These are phyloP conservation scores for Penicillium longicatenatum DNA, from an alignment of 495 filamentous ascomycete species.

Conservation along the genomic window DNA sequence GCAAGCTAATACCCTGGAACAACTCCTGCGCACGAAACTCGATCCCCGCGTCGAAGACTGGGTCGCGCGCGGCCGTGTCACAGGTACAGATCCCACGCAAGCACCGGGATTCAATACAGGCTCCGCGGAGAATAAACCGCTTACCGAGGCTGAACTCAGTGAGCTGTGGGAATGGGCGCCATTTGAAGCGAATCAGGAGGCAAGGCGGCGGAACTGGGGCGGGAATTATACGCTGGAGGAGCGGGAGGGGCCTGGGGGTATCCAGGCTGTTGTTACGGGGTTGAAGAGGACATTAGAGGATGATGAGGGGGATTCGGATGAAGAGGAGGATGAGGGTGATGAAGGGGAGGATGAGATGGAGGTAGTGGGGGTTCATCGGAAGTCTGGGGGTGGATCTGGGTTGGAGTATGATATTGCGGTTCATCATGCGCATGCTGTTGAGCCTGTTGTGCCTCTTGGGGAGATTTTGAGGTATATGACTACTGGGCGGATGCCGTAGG, in stretches of 20 bases:
- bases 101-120: not conserved
- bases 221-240: slow-evolving; percentile 73
- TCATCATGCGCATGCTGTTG: slow-evolving; percentile 30
- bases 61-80: slow-evolving; percentile 62
- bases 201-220: slow-evolving; percentile 51
- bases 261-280: slow-evolving; percentile 73
- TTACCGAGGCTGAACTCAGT: slow-evolving; percentile 42
- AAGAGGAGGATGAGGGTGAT: slow-evolving; percentile 46
- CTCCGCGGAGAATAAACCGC: slow-evolving; percentile 22
- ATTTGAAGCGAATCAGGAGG: slow-evolving; percentile 52
- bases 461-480: slow-evolving; percentile 59
- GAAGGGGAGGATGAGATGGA: slow-evolving; percentile 59
- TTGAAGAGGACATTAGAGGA: slow-evolving; percentile 58
- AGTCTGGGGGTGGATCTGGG: slow-evolving; percentile 37
- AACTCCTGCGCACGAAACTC: slow-evolving; percentile 77
- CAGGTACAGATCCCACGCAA: slow-evolving; percentile 29
- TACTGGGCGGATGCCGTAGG: slow-evolving; percentile 46
- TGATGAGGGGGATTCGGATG: slow-evolving; percentile 54
- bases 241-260: slow-evolving; percentile 50
- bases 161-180: slow-evolving; percentile 55
- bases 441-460: slow-evolving; percentile 46
- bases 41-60: slow-evolving; percentile 73
- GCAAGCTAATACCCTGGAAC: slow-evolving; percentile 61
- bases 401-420: slow-evolving; percentile 49
- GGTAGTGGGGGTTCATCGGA: slow-evolving; percentile 43